Conservation (phyloP, 208 protist species). For the Wallacemonas sp. region DNA sequence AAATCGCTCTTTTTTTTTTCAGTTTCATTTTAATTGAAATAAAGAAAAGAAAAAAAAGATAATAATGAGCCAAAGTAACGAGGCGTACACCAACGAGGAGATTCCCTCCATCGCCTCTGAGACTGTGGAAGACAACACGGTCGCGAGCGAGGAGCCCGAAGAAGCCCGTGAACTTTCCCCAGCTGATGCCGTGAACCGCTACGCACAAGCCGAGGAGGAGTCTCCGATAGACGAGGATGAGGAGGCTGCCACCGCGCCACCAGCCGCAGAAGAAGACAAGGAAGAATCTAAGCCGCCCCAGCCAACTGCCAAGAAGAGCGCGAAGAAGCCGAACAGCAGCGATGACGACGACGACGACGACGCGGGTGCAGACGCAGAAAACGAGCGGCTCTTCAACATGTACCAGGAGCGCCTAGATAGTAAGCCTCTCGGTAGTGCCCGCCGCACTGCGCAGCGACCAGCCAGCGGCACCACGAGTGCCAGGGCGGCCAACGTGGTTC, state of each 20-base stretch:
- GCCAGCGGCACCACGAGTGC: no score
- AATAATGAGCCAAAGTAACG: constrained; percentile 7
- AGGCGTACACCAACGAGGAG: not conserved
- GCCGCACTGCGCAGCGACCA: no score
- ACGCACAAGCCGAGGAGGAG: not conserved
- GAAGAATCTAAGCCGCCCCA: no score
- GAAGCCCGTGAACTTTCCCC: not conserved
- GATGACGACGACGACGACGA: not conserved
- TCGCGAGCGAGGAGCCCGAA: not conserved
- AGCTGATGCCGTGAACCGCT: not conserved
- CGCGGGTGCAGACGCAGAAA: not conserved
- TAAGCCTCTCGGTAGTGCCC: constrained; percentile 7
- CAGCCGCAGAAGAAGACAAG: no score
- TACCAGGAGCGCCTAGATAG: constrained; percentile 11
- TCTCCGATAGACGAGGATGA: not conserved
- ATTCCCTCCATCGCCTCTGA: constrained; percentile 1
- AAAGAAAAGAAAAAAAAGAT: no score
- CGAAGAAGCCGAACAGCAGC: not conserved
- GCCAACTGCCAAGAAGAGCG: no score
- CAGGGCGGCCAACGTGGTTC: not conserved
- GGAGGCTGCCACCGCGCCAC: no score
- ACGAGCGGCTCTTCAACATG: constrained; percentile 15
- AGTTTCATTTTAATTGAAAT: not conserved
- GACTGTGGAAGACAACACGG: not conserved
- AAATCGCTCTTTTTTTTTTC: not conserved